Percentiles rank a stretch among this genome's conserved stretches.
Conservation (phyloP, 805 yeast species). For the Dipodascus albidus region DNA sequence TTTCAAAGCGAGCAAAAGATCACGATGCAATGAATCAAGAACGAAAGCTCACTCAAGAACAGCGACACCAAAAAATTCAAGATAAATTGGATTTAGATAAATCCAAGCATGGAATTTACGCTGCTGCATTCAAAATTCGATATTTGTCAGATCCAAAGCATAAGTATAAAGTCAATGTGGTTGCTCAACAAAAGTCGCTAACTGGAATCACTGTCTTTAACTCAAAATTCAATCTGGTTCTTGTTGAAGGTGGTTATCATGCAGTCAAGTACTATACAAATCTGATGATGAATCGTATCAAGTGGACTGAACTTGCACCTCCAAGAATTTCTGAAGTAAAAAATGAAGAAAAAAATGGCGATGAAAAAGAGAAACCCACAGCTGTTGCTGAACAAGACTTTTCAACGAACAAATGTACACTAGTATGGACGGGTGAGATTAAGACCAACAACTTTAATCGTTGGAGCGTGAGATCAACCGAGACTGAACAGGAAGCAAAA, state of each 20-base stretch:
- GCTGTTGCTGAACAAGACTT: conserved; percentile 25
- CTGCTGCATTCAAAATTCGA: conserved; percentile 49
- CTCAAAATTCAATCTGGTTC: conserved; percentile 38
- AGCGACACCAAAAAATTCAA: conserved; percentile 38
- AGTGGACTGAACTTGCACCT: conserved; percentile 49
- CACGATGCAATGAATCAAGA: conserved; percentile 54
- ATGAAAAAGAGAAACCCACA: conserved; percentile 22
- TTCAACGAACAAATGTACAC: conserved; percentile 32
- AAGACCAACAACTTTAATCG: conserved; percentile 41
- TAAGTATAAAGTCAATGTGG: conserved; percentile 61
- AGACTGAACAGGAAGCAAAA: conserved; percentile 39
- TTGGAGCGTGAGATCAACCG: conserved; percentile 57
- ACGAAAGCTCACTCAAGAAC: conserved; percentile 51
- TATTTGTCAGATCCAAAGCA: conserved; percentile 53
- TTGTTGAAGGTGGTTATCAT: conserved; percentile 66
- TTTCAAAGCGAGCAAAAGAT: conserved; percentile 42
- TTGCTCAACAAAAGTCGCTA: conserved; percentile 62
- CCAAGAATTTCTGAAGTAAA: conserved; percentile 20
- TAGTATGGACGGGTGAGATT: conserved; percentile 67
- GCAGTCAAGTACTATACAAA: conserved; percentile 51
- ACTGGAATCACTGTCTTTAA: conserved; percentile 40
- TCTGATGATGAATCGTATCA: conserved; percentile 47
- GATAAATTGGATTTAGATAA: conserved; percentile 39
- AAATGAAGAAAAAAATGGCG: conserved; percentile 8
- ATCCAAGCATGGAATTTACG: conserved; percentile 35